Base-by-base conservation (phyloP, 352 stramenopile genomes). In the Globisporangium radiosum region DNA sequence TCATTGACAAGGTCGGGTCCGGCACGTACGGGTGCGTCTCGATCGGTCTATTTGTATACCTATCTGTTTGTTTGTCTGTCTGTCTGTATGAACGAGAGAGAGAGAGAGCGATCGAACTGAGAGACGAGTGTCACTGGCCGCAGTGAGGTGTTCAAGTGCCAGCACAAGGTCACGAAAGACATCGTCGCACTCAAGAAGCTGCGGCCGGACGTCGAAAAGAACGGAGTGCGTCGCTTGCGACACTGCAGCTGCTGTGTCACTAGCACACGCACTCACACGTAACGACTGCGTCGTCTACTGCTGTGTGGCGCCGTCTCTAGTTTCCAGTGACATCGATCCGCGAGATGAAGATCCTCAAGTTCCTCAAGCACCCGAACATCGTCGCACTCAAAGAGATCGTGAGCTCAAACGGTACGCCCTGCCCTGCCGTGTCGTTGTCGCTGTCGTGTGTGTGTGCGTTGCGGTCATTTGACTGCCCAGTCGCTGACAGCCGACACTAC, bases 311-410 rank as follows among this genome's bases (percentile, higher is more conserved):
- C 19, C 19, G 19, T 25, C 19, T 25, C 9, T 45, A 97, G 86
- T 94, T 99, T 55, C 95, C 96, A 1, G 76, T 97, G 42, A 98
- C 93, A 33, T 96, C 96, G 11, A 96, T 99, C 57, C 88, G 96
- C 13, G 96, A 99, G 69, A 99, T 99, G 70, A 98, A 98, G 76
- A 98, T 99, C 52, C 73, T 99, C 4, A 98, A 98, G 71, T 83
- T 91, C 43, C 73, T 99, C 0, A 88, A 88, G 42, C 96, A 99
- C 64, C 87, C 88, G 13, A 98, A 98, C 71, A 86, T 99, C 51
- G 70, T 99, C n/a, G 73, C 88, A 40, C 81, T 99, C 57, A 91
- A 98, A 57, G 95, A 99, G 64, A 96, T 99, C 59, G 94, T 98
- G 19, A 92, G 82, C 11, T 90, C 84, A 3, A 89, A 65, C 57